A percentile compares a stretch with the other conserved stretches of the same genome.
Evolutionary conservation across 192 early-diverging fungal genomes (phyloP).

Genomic region (Pilaira anomala): DNA sequence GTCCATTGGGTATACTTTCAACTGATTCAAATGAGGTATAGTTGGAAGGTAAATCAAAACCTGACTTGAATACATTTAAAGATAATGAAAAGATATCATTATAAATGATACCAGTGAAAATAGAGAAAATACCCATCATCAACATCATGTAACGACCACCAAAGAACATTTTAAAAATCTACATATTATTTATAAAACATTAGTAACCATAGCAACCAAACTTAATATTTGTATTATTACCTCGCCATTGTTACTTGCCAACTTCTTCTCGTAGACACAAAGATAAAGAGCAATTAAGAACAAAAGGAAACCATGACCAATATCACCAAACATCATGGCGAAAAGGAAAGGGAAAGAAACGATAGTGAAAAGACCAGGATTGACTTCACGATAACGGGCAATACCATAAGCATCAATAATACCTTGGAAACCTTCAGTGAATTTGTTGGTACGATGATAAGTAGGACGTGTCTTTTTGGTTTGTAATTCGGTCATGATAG

Average conservation of each 20-base stretch:
- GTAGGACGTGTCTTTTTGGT: conserved; percentile 92
- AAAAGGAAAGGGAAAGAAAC: conserved; percentile 99
- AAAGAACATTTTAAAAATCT: conserved; percentile 85
- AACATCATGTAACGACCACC: conserved; percentile 96
- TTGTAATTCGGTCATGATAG: conserved; percentile 81
- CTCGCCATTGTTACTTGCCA: conserved; percentile 73
- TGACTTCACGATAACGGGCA: conserved; percentile 94
- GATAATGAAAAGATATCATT: conserved; percentile 95
- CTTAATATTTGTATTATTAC: neutral
- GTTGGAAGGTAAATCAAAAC: conserved; percentile 73
- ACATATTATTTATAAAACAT: too few species aligned
- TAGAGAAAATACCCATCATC: conserved; percentile 96
- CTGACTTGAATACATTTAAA: conserved; percentile 68
- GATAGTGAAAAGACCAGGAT: conserved; percentile 94
- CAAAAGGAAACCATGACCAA: conserved; percentile 93
- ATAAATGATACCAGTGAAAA: conserved; percentile 96
- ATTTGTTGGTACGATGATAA: conserved; percentile 93
- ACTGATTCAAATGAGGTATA: conserved; percentile 53
- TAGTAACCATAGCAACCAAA: neutral
- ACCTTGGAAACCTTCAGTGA: conserved; percentile 93
- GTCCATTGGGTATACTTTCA: conserved; percentile 59
- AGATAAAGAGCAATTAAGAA: conserved; percentile 72
- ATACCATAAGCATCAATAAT: conserved; percentile 98
- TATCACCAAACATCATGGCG: conserved; percentile 99
- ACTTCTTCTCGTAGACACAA: conserved; percentile 74